Evolutionary conservation across 163 green algal species (phyloP).

Genomic region (Scenedesmus sp.): DNA sequence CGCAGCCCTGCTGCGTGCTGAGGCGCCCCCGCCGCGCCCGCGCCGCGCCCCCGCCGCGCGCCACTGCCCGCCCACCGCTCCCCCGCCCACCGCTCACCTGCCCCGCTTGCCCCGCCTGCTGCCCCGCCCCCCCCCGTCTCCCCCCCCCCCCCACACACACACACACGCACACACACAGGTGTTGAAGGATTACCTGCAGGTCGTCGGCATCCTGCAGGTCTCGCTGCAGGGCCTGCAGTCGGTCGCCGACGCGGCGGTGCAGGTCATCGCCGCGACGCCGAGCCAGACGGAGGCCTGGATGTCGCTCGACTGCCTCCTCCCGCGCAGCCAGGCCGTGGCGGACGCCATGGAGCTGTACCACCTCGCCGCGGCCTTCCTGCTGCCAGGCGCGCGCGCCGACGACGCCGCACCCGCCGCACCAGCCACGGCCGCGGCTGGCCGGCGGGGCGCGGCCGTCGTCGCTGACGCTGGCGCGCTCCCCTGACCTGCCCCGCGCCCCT

Average conservation of each 20-base stretch:
- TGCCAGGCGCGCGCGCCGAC: too few species aligned
- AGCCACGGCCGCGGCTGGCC: too few species aligned
- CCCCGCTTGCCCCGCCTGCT: not conserved
- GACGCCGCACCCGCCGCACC: too few species aligned
- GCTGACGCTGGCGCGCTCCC: too few species aligned
- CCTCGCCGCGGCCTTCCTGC: not conserved
- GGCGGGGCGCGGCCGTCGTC: too few species aligned
- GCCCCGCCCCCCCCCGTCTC: not conserved
- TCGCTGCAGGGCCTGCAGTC: slow-evolving; percentile 20
- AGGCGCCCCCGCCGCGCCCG: too few species aligned
- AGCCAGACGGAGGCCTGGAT: slow-evolving; percentile 27
- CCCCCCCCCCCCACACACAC: not conserved
- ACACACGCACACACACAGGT: too few species aligned
- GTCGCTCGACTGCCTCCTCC: slow-evolving; percentile 29
- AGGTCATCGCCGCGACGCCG: slow-evolving; percentile 7
- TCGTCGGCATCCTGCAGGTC: slow-evolving; percentile 36
- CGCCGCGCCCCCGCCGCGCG: too few species aligned
- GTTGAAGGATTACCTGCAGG: slow-evolving; percentile 37
- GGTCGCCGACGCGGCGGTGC: slow-evolving; percentile 3
- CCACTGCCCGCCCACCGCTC: too few species aligned
- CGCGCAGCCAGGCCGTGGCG: not conserved
- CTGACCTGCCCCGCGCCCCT: too few species aligned
- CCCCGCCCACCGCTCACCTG: too few species aligned
- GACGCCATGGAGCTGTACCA: not conserved
- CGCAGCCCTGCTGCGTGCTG: too few species aligned